Conservation (phyloP, 352 stramenopile genomes). For the Globisporangium carolinianum region DNA sequence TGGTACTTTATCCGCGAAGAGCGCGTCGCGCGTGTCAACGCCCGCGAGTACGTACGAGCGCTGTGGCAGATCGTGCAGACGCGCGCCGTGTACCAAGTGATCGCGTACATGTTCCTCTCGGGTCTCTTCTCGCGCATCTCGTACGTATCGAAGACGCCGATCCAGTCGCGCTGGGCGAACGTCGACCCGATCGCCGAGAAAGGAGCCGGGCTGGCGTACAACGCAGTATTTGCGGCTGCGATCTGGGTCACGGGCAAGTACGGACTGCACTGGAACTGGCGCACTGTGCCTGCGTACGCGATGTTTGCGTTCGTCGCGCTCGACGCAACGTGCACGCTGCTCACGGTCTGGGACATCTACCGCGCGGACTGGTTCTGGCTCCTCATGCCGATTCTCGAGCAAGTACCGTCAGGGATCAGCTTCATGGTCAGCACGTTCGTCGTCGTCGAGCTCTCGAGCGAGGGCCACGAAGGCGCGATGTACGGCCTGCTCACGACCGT, state of each 20-base stretch:
- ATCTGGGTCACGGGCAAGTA: conserved; percentile 50
- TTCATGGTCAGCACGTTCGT: conserved; percentile 59
- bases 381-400: conserved; percentile 29
- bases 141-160: conserved; percentile 24
- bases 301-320: conserved; percentile 28
- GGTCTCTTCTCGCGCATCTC: conserved; percentile 33
- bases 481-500: conserved; percentile 62
- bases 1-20: conserved; percentile 30
- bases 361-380: conserved; percentile 53
- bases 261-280: conserved; percentile 55
- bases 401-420: conserved; percentile 38
- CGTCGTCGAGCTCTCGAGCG: conserved; percentile 43
- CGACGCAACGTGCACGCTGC: conserved; percentile 26
- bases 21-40: conserved; percentile 8
- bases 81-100: conserved; percentile 35
- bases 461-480: conserved; percentile 57
- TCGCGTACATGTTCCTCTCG: conserved; percentile 48
- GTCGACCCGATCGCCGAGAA: conserved; percentile 28
- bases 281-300: conserved; percentile 22
- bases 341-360: conserved; percentile 46
- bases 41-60: conserved; percentile 16
- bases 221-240: conserved; percentile 16
- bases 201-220: conserved; percentile 19
- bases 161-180: conserved; percentile 26
- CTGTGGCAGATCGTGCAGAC: conserved; percentile 39